Base-by-base conservation (phyloP, 306 rosid genomes). In the Pyrus communis region DNA sequence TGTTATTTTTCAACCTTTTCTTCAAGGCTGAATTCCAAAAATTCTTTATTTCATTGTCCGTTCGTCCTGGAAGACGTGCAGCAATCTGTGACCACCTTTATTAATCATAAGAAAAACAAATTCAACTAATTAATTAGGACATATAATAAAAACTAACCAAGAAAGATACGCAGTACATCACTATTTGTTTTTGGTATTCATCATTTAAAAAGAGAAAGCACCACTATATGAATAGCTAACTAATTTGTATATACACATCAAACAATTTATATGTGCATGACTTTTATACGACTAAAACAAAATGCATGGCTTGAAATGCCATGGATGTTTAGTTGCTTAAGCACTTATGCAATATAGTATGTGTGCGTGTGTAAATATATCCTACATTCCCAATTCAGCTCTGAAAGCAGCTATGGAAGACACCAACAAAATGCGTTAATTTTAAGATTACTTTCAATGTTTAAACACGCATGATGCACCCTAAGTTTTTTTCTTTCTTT, bases 41-140 rank as follows among this genome's bases (percentile, higher is more conserved):
- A 33, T 94, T 93, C 87, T 94, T 94, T 9, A 94, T 94, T 75
- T 94, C 98, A 18, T 94, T 94, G 87, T 94, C 98, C 0, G 98
- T 93, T 25, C 98, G 88, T 75, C 98, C 98, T 0, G 98, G 98
- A 25, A 93, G 94, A 74, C 96, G 96, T 51, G 96, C 93, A 2
- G 98, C 98, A 54, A 94, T 94, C 67, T 94, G 98, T 80, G 98
- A 94, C 98, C 98, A 94, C 83, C 98, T 94, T 79, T 1, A 81
- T 63, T 68, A 21, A 63, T 59, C 15, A 19, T 1, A 63, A 59
- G 65, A 71, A 28, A 73, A 12, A n/a, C 49, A 42, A 10, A 18
- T 7, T 13, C 22, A 43, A n/a, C 17, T 19, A 8, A 58, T 42
- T 46, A 49, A 49, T 49, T 49, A 15, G 15, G 55, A 49, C 55